phyloP scores from a whole-genome alignment of 495 filamentous ascomycete species.

The Penicillium cataractarum region DNA sequence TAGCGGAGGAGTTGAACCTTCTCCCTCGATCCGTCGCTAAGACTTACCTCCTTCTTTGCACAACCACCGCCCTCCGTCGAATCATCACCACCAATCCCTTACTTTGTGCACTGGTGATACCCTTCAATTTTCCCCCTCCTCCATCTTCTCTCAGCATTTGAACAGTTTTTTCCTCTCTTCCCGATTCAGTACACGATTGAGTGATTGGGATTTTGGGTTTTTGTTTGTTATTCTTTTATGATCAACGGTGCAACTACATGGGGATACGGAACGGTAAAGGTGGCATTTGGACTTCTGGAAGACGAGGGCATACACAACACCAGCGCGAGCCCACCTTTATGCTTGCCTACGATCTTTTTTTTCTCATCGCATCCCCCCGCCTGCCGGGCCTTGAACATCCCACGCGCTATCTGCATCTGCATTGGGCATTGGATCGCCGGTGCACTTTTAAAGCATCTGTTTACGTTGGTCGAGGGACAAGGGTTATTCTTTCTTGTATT shows the following conservation, averaged over 20 bases:
- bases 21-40: conserved; percentile 16
- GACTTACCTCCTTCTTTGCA: not conserved
- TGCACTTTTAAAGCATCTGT: conserved; percentile 38
- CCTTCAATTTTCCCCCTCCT: not conserved
- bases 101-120: not conserved
- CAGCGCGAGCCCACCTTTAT: conserved; percentile 1
- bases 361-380: conserved; percentile 14
- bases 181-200: conserved; percentile 9
- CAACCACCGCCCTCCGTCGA: not conserved
- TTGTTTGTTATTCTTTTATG: conserved; percentile 5
- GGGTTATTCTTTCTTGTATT: conserved; percentile 21
- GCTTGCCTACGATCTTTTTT: conserved; percentile 7
- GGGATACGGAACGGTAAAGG: not conserved
- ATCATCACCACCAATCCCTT: not conserved
- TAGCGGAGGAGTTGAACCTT: conserved; percentile 24
- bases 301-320: not conserved
- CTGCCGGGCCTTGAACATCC: not conserved
- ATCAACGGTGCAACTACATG: conserved; percentile 5
- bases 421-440: conserved; percentile 34
- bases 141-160: not conserved
- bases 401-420: conserved; percentile 29
- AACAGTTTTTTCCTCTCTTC: not conserved
- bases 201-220: conserved; percentile 4
- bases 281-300: not conserved
- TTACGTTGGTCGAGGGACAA: conserved; percentile 19